phyloP scores from a whole-genome alignment of 1,139 yeast genomes.

The Debaryomyces sp. region DNA sequence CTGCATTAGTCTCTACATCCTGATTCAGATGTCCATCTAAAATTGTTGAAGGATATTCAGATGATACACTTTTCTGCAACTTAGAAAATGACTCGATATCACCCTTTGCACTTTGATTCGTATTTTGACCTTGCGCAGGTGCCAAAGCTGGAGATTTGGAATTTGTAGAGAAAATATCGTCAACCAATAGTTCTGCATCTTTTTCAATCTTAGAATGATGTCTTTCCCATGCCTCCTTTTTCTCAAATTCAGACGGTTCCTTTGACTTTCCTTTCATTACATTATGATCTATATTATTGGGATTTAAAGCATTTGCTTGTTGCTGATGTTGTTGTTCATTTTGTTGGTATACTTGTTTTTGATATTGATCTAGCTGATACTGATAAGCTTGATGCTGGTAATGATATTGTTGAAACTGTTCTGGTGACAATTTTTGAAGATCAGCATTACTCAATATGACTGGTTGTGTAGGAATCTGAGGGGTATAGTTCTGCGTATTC shows the following conservation, averaged over 20 bases:
- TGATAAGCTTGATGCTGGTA: constrained; percentile 26
- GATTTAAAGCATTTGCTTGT: neutral
- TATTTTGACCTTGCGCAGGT: constrained; percentile 7
- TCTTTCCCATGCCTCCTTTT: constrained; percentile 44
- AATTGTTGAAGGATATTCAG: neutral
- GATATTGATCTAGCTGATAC: constrained; percentile 23
- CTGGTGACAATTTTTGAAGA: constrained; percentile 21
- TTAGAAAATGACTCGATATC: constrained; percentile 7
- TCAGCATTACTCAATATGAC: constrained; percentile 18
- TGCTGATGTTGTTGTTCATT: constrained; percentile 9
- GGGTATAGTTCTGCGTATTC: neutral
- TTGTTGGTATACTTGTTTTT: constrained; percentile 11
- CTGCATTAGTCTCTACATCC: neutral
- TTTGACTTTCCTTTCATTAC: neutral
- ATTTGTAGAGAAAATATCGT: constrained; percentile 37
- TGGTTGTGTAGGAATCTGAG: constrained; percentile 20
- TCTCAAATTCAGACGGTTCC: constrained; percentile 24
- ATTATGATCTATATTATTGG: neutral
- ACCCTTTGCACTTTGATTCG: constrained; percentile 13
- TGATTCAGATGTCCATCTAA: neutral
- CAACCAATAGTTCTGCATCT: constrained; percentile 43
- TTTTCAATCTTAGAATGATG: constrained; percentile 19
- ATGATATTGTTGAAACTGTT: constrained; percentile 27
- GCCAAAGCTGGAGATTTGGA: constrained; percentile 7
- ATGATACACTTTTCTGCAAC: constrained; percentile 1